Percentiles rank a stretch among this genome's conserved stretches.
Evolutionary conservation across 2,329 filamentous ascomycete species (phyloP).

Genomic region (Phialocephala sp.): DNA sequence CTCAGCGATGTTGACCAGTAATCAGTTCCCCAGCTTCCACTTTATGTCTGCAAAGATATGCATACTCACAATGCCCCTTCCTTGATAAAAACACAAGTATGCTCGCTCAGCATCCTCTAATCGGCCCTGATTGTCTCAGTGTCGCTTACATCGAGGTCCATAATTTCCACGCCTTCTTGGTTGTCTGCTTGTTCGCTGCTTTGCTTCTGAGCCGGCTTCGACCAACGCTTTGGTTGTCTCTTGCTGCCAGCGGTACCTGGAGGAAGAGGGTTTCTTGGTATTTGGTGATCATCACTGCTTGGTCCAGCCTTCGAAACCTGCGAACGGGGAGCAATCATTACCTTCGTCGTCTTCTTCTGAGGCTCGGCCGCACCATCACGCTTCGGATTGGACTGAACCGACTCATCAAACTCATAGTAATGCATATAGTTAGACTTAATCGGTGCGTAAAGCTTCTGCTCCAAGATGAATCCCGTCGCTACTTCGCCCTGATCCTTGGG

Average conservation of each 20-base stretch:
- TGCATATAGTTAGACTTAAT: background rate
- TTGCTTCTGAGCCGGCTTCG: background rate
- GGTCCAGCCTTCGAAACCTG: too few species aligned
- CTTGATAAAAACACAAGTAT: background rate
- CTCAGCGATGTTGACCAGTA: background rate
- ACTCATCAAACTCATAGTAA: background rate
- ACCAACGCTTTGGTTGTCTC: background rate
- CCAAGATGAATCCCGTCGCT: conserved; percentile 6
- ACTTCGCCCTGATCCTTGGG: background rate
- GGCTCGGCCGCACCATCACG: too few species aligned
- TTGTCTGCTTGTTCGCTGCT: background rate
- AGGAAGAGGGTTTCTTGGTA: too few species aligned
- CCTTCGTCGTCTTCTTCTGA: too few species aligned
- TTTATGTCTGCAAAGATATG: background rate
- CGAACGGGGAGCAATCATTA: too few species aligned
- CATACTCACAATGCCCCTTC: background rate
- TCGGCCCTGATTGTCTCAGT: background rate
- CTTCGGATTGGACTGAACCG: background rate
- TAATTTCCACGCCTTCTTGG: background rate
- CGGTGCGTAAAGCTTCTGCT: background rate
- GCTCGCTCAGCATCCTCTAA: background rate
- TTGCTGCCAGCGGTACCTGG: background rate
- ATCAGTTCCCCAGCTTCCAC: background rate
- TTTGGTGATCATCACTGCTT: too few species aligned
- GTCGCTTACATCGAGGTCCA: background rate